Conservation (phyloP, 31 red algal genomes). For the Porphyra umbilicalis region DNA sequence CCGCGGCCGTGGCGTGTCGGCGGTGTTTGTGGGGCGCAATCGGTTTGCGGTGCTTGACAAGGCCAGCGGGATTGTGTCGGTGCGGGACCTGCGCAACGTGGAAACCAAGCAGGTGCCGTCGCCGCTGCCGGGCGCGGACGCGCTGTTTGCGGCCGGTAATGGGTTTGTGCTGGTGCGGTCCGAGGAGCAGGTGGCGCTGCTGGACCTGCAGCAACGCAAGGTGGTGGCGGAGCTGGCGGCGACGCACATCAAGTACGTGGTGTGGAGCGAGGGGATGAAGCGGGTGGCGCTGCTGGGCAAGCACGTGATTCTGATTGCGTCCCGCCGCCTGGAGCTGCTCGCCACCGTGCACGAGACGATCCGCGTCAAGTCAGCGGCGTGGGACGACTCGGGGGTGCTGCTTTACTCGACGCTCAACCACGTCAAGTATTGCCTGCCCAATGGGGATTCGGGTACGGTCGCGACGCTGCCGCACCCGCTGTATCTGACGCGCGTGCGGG, state of each 20-base stretch:
- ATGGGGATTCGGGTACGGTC: slow-evolving; percentile 91
- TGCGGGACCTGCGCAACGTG: slow-evolving; percentile 80
- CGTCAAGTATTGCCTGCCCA: slow-evolving; percentile 94
- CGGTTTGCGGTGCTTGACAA: slow-evolving; percentile 84
- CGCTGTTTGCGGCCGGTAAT: slow-evolving; percentile 69
- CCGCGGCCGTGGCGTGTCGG: slow-evolving; percentile 54
- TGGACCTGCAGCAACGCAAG: slow-evolving; percentile 80
- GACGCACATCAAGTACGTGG: slow-evolving; percentile 59
- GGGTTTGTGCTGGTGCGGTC: slow-evolving; percentile 76
- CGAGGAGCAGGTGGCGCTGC: slow-evolving; percentile 59
- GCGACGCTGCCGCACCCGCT: slow-evolving; percentile 67
- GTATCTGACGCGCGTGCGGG: slow-evolving; percentile 84
- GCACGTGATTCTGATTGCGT: slow-evolving; percentile 71
- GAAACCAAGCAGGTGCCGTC: slow-evolving; percentile 72
- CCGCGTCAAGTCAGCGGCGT: slow-evolving; percentile 93
- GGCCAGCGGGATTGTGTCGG: slow-evolving; percentile 51
- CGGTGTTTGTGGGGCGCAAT: slow-evolving; percentile 91
- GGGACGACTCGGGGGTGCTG: slow-evolving; percentile 94
- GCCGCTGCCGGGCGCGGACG: slow-evolving; percentile 66
- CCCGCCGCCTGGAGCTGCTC: slow-evolving; percentile 74
- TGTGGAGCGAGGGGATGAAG: slow-evolving; percentile 86
- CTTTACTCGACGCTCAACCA: slow-evolving; percentile 95
- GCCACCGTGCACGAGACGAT: slow-evolving; percentile 90
- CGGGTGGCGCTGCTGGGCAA: slow-evolving; percentile 84
- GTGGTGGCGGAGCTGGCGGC: slow-evolving; percentile 63